These are phyloP conservation scores for Fusarium sacchari DNA, from an alignment of 2,329 filamentous ascomycete genomes.

Conservation along the genomic window DNA sequence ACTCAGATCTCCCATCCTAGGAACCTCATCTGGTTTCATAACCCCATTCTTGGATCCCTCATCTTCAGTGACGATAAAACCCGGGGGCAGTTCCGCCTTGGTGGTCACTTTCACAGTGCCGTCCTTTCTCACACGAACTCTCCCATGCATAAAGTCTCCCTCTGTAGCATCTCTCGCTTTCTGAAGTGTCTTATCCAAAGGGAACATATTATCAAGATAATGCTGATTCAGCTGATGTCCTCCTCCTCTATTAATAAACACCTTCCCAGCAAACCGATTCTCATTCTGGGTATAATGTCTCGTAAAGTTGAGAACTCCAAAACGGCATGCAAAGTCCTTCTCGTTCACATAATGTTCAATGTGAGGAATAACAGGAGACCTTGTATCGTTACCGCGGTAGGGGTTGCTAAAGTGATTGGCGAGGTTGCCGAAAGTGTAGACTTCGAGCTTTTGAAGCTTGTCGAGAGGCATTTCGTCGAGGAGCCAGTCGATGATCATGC, in stretches of 20 bases:
- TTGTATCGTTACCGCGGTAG: neutral
- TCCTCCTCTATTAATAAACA: constrained; percentile 19
- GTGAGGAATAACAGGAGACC: constrained; percentile 1
- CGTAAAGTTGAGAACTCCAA: constrained; percentile 18
- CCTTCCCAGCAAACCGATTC: constrained; percentile 27
- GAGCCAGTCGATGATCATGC: constrained; percentile 33
- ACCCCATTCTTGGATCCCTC: neutral
- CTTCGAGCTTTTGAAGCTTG: constrained; percentile 23
- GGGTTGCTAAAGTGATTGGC: constrained; percentile 33
- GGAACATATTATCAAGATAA: constrained; percentile 28
- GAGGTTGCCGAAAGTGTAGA: constrained; percentile 30
- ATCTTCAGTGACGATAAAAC: neutral
- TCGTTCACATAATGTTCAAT: constrained; percentile 30
- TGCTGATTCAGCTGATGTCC: constrained; percentile 34
- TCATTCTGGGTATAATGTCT: constrained; percentile 4
- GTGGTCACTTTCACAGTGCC: constrained; percentile 2
- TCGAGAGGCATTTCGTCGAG: constrained; percentile 23
- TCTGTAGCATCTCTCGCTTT: neutral
- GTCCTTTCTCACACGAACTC: neutral
- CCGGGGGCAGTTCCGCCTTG: neutral
- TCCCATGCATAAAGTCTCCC: constrained; percentile 17
- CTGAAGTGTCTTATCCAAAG: neutral
- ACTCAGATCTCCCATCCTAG: constrained; percentile 10
- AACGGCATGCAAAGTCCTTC: constrained; percentile 16
- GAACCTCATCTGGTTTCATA: neutral